phyloP scores from a whole-genome alignment of 371 early-diverging fungal genomes.

The Sporodiniella umbellata region DNA sequence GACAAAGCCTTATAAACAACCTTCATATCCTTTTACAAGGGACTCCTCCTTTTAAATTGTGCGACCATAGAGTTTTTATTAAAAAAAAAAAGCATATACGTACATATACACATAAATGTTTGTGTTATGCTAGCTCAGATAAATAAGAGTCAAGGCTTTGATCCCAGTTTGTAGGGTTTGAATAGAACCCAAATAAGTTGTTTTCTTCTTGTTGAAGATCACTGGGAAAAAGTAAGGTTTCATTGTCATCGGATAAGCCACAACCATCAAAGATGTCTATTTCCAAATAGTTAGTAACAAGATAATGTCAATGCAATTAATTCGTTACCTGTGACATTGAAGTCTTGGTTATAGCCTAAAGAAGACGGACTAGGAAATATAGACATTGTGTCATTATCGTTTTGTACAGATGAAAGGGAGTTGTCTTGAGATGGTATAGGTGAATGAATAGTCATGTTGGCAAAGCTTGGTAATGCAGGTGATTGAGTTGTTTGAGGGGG shows the following conservation, averaged over 20 bases:
- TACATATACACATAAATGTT: too few relatives aligned
- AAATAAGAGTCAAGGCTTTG: not conserved
- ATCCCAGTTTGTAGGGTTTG: not conserved
- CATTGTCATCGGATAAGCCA: not conserved
- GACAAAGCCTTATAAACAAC: too few relatives aligned
- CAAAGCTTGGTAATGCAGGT: constrained; percentile 18
- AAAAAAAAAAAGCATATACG: too few relatives aligned
- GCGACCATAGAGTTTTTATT: not conserved
- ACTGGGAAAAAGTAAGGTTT: not conserved
- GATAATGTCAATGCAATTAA: too few relatives aligned
- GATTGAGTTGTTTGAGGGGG: constrained; percentile 1
- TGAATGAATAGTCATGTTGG: constrained; percentile 23
- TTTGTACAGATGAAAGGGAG: not conserved
- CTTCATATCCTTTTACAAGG: too few relatives aligned
- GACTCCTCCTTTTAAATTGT: too few relatives aligned
- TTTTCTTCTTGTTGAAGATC: not conserved
- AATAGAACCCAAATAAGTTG: not conserved
- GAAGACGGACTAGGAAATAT: not conserved
- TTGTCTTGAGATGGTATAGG: constrained; percentile 7
- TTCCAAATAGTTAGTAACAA: not conserved
- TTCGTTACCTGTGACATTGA: not conserved
- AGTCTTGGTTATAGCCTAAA: not conserved
- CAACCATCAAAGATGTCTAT: not conserved
- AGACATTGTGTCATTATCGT: not conserved
- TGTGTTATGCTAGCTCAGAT: not conserved